Evolutionary conservation across 371 early-diverging fungal genomes (phyloP).

Genomic region (Rhizopus stolonifer): DNA sequence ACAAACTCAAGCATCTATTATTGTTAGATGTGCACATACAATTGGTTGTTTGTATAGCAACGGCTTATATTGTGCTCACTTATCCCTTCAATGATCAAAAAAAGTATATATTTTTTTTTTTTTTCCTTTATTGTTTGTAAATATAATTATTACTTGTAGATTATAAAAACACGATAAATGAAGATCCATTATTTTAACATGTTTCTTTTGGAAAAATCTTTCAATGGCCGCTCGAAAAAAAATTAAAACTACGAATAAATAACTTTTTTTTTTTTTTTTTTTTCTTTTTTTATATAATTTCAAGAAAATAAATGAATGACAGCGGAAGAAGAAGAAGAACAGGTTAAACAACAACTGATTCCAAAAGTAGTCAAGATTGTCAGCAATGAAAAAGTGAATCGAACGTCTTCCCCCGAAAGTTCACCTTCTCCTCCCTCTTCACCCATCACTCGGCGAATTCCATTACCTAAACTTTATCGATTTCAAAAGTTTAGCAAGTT

Average conservation of each 20-base stretch:
- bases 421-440: slow-evolving; percentile 35
- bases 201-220: too few species aligned
- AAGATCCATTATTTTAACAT: too few species aligned
- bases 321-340: slow-evolving; percentile 6
- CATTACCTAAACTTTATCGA: slow-evolving; percentile 25
- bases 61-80: too few species aligned
- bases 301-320: slow-evolving; percentile 1
- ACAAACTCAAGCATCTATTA: too few species aligned
- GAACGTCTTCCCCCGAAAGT: slow-evolving; percentile 23
- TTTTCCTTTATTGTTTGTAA: too few species aligned
- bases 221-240: neutral
- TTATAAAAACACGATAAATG: too few species aligned
- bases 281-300: slow-evolving; percentile 1
- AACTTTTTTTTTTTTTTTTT: slow-evolving; percentile 2
- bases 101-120: too few species aligned
- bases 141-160: too few species aligned
- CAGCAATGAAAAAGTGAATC: slow-evolving; percentile 9
- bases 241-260: slow-evolving; percentile 2
- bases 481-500: slow-evolving; percentile 15
- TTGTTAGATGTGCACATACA: too few species aligned
- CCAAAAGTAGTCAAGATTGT: slow-evolving; percentile 1
- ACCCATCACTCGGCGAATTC: slow-evolving; percentile 6
- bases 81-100: too few species aligned
- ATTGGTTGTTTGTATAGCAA: too few species aligned
- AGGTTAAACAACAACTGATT: slow-evolving; percentile 5